phyloP scores from a whole-genome alignment of 495 filamentous ascomycete genomes.

The Xylaria intraflava region DNA sequence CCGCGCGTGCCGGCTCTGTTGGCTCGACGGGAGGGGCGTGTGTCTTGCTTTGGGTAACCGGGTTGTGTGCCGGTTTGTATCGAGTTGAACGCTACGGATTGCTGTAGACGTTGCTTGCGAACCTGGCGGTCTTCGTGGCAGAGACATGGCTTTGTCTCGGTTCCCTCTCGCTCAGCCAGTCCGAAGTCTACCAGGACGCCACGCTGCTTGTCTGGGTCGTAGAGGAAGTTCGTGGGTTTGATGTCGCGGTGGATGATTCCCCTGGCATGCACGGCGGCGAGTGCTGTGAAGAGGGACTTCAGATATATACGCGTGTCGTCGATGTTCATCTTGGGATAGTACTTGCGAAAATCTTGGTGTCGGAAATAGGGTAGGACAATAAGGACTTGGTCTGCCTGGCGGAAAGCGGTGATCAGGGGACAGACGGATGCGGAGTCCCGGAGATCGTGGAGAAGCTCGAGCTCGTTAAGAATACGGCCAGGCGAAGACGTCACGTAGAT shows the following conservation, averaged over 20 bases:
- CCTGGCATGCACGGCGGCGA: conserved; percentile 73
- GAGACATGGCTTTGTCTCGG: conserved; percentile 65
- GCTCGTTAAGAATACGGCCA: conserved; percentile 87
- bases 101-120: conserved; percentile 34
- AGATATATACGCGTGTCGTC: conserved; percentile 85
- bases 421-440: conserved; percentile 76
- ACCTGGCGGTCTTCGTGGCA: conserved; percentile 50
- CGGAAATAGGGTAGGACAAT: conserved; percentile 92
- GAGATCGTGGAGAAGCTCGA: conserved; percentile 91
- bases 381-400: conserved; percentile 88
- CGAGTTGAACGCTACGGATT: conserved; percentile 33
- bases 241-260: conserved; percentile 93
- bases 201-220: conserved; percentile 70
- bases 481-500: conserved; percentile 98
- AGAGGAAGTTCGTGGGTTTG: conserved; percentile 99
- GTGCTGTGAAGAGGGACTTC: conserved; percentile 75
- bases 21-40: conserved; percentile 76
- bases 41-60: conserved; percentile 81
- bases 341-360: conserved; percentile 91
- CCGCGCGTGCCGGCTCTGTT: conserved; percentile 95
- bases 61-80: conserved; percentile 44
- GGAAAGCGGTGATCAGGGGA: conserved; percentile 92
- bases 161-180: conserved; percentile 75
- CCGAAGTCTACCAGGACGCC: conserved; percentile 97
- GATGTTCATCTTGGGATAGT: conserved; percentile 82